Base-by-base conservation (phyloP, 352 stramenopile species). In the Stephanocyclus meneghinianus region DNA sequence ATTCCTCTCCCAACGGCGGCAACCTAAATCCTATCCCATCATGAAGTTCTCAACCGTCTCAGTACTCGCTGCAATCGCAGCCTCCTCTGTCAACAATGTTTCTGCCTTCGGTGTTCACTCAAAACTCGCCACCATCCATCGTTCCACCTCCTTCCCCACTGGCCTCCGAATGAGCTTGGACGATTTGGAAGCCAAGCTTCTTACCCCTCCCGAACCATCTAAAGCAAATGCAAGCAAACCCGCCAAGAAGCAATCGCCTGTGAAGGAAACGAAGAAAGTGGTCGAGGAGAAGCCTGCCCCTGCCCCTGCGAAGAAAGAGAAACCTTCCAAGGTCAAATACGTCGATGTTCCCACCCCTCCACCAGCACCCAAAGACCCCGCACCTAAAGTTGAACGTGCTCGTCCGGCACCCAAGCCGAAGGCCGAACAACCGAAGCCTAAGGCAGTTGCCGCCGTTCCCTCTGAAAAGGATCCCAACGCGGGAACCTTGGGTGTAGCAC, bases 401-500 rank as follows among this genome's bases (percentile, higher is more conserved):
- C 48, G 30, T 68, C 73, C 74, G 2, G 13, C 55, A 61, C 66
- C 70, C 37, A 42, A 48, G 13, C 65, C 60, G 60, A 67, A 57
- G 15, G 66, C 32, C 2, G 42, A 62, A 74, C 40, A 56, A 42
- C 7, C 55, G 53, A 78, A 78, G 66, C 11, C 70, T 3, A 47
- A 44, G 35, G 61, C 74, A 47, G 66, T 60, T 18, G 45, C 21
- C 2, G 18, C 11, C 5, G 35, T 30, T 29, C 42, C 77, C 44
- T 68, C 63, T 2, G 61, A 45, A 1, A 86, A 85, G 62, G 84
- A 90, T 81, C 55, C 85, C 55, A 87, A 86, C 70, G 80, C 85
- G 57, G 78, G 80, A 71, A 67, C 76, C 6, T n/a, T 82, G 11
- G 88, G 88, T 62, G 67, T 93, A 61, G 87, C 87, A 40, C 71